Base-by-base conservation (phyloP, 805 yeast genomes). In the Kregervanrija pseudodelftensis region DNA sequence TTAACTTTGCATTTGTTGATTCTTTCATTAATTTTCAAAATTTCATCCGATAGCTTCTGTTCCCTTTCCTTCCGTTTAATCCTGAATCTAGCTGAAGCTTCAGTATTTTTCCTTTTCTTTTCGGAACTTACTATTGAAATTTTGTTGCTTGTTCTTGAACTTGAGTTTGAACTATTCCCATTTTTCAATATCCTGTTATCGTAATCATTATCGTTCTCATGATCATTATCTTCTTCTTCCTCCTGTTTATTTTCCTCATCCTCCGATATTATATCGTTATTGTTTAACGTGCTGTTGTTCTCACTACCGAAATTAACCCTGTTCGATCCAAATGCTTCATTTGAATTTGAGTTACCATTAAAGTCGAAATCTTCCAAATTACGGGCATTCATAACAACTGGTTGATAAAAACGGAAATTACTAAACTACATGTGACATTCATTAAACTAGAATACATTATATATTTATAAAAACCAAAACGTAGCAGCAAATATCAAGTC, bases 31-130 rank as follows among this genome's bases (percentile, higher is more conserved):
- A 79, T 65, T 33, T 61, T 59, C 36, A 55, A 56, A 14, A 77
- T 68, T 38, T 64, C 69, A 38, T 63, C 64, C 51, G 77, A 81
- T 80, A 80, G 73, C 55, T 77, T 77, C 53, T 70, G 73, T 52
- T 79, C 83, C 57, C 69, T 77, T 49, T 72, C 55, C 57, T 79
- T 79, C 69, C 79, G 79, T 62, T 80, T 80, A 37, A 76, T 67
- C 51, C 86, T 63, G 60, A 80, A 80, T 42, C 84, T 63, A 0
- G 85, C 85, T 38, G 79, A 72, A 0, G 87, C 87, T 4, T 79
- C 78, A 2, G 85, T 77, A 56, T 79, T 79, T 49, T 83, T 66
- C 46, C 75, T 66, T 49, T 80, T 68, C 55, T 78, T 79, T 49
- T 77, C 82, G 9, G n/a, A 12, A 17, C 31, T 36, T 11, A 15